Evolutionary conservation across 2,329 filamentous ascomycete genomes (phyloP), one percentile per base, ranked within the genome.

Genomic region (Orbilia ellipsospora): DNA sequence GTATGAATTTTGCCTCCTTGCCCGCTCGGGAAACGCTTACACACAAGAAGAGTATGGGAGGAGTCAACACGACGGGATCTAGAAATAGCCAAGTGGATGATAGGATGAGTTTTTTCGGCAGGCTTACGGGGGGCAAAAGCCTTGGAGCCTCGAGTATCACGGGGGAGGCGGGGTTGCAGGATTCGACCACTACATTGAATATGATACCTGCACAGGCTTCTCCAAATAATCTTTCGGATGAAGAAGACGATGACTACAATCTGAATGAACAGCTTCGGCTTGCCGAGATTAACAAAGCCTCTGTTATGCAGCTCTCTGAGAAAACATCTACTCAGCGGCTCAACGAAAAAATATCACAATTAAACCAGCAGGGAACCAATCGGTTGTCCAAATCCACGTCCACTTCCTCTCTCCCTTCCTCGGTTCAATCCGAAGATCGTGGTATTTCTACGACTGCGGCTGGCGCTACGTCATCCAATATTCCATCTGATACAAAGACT

Each of bases 301-400:
- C 86, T 78, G 82, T 87, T 5, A 76, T 76, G 73, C 64, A 74
- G 10, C 62, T 70, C 1, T 90, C 94, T 80, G 93, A 89, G 82
- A 96, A 96, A 81, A 94, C 93, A 0, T 96, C 95, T n/a, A 97
- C 95, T 0, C 94, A 98, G 82, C 87, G 92, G 51, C 85, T 99
- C 15, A 93, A 97, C 78, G 94, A 98, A 80, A 93, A 94, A 79
- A 98, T 99, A 79, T 96, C 90, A 77, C 88, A 90, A 85, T 85
- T 91, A 45, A 87, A 87, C 42, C 85, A 89, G 82, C 83, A 86
- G 74, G 84, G 84, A 63, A 81, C 85, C 78, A 80, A 83, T 44
- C 81, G 84, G 54, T 81, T 65, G 10, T 62, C 42, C 26, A 77
- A 76, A 59, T 61, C 63, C 5, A 74, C 31, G 20, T 74, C 70